A percentile compares a stretch with the other conserved stretches of the same genome.
Conservation (phyloP, 2,329 filamentous ascomycete genomes). For the Colletotrichum paranaense region DNA sequence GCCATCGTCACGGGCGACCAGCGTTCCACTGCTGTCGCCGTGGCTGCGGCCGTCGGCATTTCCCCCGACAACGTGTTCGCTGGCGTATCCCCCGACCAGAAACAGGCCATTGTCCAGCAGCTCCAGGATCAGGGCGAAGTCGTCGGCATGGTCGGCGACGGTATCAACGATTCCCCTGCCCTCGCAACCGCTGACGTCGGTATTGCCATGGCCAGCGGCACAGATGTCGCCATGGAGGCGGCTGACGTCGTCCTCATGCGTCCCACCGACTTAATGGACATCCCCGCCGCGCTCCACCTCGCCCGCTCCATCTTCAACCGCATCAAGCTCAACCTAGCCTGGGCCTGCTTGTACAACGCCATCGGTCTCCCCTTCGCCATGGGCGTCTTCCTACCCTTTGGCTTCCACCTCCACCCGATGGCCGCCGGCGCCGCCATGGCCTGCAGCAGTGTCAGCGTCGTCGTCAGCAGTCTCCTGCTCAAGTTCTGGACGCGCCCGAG, state of each 20-base stretch:
- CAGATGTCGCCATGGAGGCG: slow-evolving; percentile 97
- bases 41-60: slow-evolving; percentile 87
- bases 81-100: slow-evolving; percentile 90
- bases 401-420: slow-evolving; percentile 90
- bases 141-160: slow-evolving; percentile 97
- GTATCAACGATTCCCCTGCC: slow-evolving; percentile 97
- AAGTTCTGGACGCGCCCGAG: slow-evolving; percentile 86
- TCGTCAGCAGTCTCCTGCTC: slow-evolving; percentile 83
- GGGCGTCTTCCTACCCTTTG: slow-evolving; percentile 93
- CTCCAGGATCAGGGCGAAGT: slow-evolving; percentile 80
- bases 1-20: slow-evolving; percentile 97
- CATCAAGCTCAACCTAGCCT: slow-evolving; percentile 92
- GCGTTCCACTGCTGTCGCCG: slow-evolving; percentile 82
- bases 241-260: slow-evolving; percentile 97
- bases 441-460: slow-evolving; percentile 88
- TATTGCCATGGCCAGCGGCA: slow-evolving; percentile 91
- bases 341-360: slow-evolving; percentile 94
- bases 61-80: slow-evolving; percentile 80
- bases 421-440: slow-evolving; percentile 96
- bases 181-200: slow-evolving; percentile 93
- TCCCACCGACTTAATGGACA: slow-evolving; percentile 88
- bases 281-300: slow-evolving; percentile 87
- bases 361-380: slow-evolving; percentile 95
- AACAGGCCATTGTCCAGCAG: slow-evolving; percentile 84
- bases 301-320: slow-evolving; percentile 87